Conservation (phyloP, 2,329 filamentous ascomycete genomes). For the Colletotrichum nymphaeae region DNA sequence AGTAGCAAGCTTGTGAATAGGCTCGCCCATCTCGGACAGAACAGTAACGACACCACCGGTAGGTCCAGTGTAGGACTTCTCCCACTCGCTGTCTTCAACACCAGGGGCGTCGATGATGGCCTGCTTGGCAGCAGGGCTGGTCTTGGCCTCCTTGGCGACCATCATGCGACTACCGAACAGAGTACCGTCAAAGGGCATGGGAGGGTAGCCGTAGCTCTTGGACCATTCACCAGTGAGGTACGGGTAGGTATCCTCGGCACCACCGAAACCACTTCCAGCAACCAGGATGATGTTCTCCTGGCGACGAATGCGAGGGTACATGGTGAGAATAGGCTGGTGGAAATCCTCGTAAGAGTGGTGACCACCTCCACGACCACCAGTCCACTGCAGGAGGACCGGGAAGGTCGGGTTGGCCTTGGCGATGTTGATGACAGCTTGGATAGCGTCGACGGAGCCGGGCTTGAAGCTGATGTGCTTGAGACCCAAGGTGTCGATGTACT, state of each 20-base stretch:
- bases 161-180: constrained; percentile 94
- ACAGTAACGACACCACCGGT: constrained; percentile 97
- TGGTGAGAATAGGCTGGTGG: constrained; percentile 89
- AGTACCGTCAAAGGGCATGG: constrained; percentile 95
- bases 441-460: constrained; percentile 88
- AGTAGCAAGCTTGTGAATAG: constrained; percentile 98
- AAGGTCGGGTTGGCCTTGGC: constrained; percentile 94
- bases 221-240: constrained; percentile 93
- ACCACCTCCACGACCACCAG: constrained; percentile 90
- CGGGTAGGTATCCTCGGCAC: constrained; percentile 89
- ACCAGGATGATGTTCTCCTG: constrained; percentile 89
- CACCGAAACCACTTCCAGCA: constrained; percentile 92
- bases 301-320: constrained; percentile 90
- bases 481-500: constrained; percentile 92
- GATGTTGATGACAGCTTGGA: constrained; percentile 91
- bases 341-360: constrained; percentile 97
- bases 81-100: constrained; percentile 86
- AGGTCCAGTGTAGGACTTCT: constrained; percentile 91
- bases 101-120: constrained; percentile 89
- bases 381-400: constrained; percentile 95
- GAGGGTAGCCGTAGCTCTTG: constrained; percentile 85
- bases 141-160: constrained; percentile 93
- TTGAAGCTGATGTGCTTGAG: constrained; percentile 96
- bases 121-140: constrained; percentile 87
- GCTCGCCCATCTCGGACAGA: constrained; percentile 98